A percentile compares a stretch with the other conserved stretches of the same genome.
These are phyloP conservation scores for Leucoagaricus sp. DNA, from an alignment of 1,284 basidiomycete species.

Conservation along the genomic window DNA sequence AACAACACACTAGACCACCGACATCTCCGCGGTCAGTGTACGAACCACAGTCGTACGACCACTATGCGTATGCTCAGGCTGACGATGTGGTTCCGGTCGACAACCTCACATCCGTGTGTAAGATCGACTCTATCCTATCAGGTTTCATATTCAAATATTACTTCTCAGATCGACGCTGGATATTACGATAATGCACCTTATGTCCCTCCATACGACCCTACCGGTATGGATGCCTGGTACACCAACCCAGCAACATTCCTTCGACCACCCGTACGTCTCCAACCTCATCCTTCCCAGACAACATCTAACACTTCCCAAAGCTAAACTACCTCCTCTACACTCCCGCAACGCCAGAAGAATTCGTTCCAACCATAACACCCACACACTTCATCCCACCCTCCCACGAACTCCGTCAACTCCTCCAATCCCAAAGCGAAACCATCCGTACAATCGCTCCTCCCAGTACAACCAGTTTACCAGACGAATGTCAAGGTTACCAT, in stretches of 20 bases:
- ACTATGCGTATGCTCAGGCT: slow-evolving; percentile 8
- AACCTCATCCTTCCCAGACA: neutral
- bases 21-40: neutral
- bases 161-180: slow-evolving; percentile 35
- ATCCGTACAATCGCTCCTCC: slow-evolving; percentile 45
- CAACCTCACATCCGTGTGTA: slow-evolving; percentile 4
- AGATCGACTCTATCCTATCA: neutral
- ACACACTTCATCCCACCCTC: slow-evolving; percentile 53
- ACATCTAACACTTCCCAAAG: slow-evolving; percentile 36
- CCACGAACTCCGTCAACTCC: slow-evolving; percentile 72
- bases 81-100: slow-evolving; percentile 14
- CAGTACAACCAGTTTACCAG: slow-evolving; percentile 64
- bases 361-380: slow-evolving; percentile 63
- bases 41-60: slow-evolving; percentile 14
- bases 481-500: slow-evolving; percentile 92
- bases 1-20: slow-evolving; percentile 2
- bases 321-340: slow-evolving; percentile 94
- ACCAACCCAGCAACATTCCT: slow-evolving; percentile 53
- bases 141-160: neutral
- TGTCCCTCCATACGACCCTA: slow-evolving; percentile 35
- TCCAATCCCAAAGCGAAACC: slow-evolving; percentile 83
- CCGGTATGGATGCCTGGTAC: slow-evolving; percentile 46
- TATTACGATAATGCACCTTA: slow-evolving; percentile 36
- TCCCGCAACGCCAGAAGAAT: slow-evolving; percentile 51
- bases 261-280: slow-evolving; percentile 70